Conservation (phyloP, 2,329 filamentous ascomycete genomes). For the Colletotrichum sp. region DNA sequence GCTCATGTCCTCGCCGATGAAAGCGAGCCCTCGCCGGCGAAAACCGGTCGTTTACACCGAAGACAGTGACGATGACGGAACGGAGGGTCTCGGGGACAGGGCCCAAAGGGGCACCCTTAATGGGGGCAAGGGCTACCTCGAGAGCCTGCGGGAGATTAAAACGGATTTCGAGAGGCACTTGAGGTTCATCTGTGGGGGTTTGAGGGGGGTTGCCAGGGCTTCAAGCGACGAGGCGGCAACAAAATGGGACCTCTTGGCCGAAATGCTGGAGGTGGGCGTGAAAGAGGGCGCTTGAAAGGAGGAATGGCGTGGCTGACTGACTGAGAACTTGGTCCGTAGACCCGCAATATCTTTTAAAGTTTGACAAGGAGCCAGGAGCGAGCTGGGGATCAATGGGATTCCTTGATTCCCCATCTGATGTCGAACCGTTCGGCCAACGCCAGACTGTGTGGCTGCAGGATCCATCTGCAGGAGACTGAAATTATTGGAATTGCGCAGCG, state of each 20-base stretch:
- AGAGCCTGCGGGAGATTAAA: conserved; percentile 61
- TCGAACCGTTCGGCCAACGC: background rate
- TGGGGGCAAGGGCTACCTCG: conserved; percentile 46
- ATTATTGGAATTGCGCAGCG: conserved; percentile 14
- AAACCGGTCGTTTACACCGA: conserved; percentile 24
- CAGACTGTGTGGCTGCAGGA: background rate
- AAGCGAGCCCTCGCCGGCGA: conserved; percentile 24
- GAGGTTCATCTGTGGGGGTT: conserved; percentile 73
- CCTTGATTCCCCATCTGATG: conserved; percentile 15
- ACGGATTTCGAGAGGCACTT: conserved; percentile 69
- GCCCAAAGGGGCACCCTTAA: conserved; percentile 13
- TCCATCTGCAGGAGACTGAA: background rate
- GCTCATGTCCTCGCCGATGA: conserved; percentile 37
- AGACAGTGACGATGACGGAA: conserved; percentile 40
- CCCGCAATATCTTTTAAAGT: conserved; percentile 19
- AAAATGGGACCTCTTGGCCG: conserved; percentile 82
- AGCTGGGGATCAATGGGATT: conserved; percentile 17
- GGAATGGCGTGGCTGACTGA: background rate
- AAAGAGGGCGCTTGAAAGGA: conserved; percentile 10
- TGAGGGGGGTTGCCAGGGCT: conserved; percentile 77
- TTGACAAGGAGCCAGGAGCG: conserved; percentile 1
- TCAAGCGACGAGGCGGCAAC: conserved; percentile 64
- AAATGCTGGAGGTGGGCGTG: conserved; percentile 71
- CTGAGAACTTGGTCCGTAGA: conserved; percentile 12
- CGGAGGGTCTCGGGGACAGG: conserved; percentile 27